Evolutionary conservation across 1,284 basidiomycete species (phyloP), one percentile per base, ranked within the genome.

Genomic region (Sphagnurus paluster): DNA sequence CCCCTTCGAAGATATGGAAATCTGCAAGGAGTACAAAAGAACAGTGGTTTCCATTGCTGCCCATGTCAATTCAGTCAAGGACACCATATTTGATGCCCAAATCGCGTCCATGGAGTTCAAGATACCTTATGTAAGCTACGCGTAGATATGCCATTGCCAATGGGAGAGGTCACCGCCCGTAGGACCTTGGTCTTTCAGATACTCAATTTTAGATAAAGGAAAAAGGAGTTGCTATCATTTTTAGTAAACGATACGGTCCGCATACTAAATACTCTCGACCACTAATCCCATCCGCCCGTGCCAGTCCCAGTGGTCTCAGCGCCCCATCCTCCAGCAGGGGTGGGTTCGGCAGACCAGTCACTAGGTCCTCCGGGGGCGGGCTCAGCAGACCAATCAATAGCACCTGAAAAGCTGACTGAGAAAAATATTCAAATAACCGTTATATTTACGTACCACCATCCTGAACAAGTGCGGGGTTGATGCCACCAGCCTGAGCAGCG

Each of bases 11-110:
- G 55, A 98, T 97, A 70, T 98, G 91, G 69, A 98, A 98, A 65
- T 97, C 95, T 9, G 95, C 94, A 38, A 97, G 78, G 30, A 98
- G 76, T 45, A 96, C 89, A 67, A 93, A 96, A 16, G 93, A 90
- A 54, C 93, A 93, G 63, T 93, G 90, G 52, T 90, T 71, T 30
- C 69, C 69, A 63, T 68, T 63, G 60, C 65, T 70, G 36, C 67
- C 63, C 72, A 75, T 70, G 38, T 50, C 58, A 51, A 55, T 34
- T 25, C 13, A 37, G 32, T 33, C 30, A 14, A 46, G 23, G n/a
- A 13, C 24, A 29, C 23, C 25, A 39, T 34, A 23, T 32, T 28
- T 23, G 23, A 21, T 14, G 30, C 16, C 4, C 10, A 20, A 36
- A 42, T 45, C 29, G 26, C 28, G 39, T 29, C 32, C 25, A 44